Conservation (phyloP, 2,329 filamentous ascomycete species). For the Colletotrichum noveboracense region DNA sequence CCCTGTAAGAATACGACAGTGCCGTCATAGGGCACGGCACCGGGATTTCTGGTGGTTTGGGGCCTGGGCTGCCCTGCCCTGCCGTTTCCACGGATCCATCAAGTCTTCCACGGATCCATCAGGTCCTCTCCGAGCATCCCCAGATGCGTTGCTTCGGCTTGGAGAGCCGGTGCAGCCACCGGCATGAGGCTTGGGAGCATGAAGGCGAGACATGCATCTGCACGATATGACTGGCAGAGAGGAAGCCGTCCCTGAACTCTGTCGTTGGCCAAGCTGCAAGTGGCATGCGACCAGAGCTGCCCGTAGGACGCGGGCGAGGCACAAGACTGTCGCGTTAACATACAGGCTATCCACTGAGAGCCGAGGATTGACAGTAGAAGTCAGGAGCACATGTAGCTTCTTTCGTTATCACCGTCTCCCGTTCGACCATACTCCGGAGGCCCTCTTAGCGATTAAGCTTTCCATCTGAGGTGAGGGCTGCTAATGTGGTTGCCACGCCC, state of each 20-base stretch:
- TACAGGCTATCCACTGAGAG: neutral
- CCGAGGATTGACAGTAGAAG: neutral
- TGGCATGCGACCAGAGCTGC: neutral
- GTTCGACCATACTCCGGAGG: neutral
- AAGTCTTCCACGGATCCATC: neutral
- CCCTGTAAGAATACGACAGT: neutral
- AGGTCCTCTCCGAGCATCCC: neutral
- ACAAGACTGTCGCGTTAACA: neutral
- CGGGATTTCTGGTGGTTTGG: neutral
- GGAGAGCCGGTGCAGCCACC: slow-evolving; percentile 12
- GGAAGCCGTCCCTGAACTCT: slow-evolving; percentile 1
- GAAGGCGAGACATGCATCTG: slow-evolving; percentile 11
- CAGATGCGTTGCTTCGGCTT: neutral
- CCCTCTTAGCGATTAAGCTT: slow-evolving; percentile 6
- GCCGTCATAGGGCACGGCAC: neutral
- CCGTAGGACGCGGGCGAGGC: neutral
- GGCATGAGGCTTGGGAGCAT: slow-evolving; percentile 10
- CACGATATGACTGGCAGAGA: slow-evolving; percentile 7
- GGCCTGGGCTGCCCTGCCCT: neutral
- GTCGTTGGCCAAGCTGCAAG: neutral
- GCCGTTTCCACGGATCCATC: neutral
- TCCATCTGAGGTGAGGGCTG: slow-evolving; percentile 2
- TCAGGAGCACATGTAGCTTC: neutral
- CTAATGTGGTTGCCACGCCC: slow-evolving; percentile 5
- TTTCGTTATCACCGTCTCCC: neutral